Evolutionary conservation across 192 early-diverging fungal species (phyloP), one percentile per base, ranked within the genome.

Genomic region (Coemansia sp.): DNA sequence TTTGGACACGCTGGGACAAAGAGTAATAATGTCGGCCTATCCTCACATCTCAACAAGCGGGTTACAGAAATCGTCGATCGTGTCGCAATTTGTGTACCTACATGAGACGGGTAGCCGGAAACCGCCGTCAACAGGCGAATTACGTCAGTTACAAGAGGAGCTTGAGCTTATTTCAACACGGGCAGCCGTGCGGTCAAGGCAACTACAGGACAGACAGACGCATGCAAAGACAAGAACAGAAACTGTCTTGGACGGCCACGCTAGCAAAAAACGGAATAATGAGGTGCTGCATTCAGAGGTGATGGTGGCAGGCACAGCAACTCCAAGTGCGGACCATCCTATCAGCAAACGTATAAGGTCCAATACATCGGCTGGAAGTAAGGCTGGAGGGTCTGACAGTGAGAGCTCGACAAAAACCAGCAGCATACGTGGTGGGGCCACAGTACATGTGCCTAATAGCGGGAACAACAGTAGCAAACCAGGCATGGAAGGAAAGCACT

Each of bases 111-210:
- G 64, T 50, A 45, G 56, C 17, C 49, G 63, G 49, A 69, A 25
- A 59, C 61, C 60, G n/a, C 69, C 57, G 44, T 63, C 61, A 5
- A 25, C 70, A 0, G 56, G 57, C 50, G 79, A 76, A 61, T 61
- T 82, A 39, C 67, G 67, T 20, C 71, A 76, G 62, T 65, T 82
- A 19, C 70, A 63, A n/a, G 65, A 61, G 11, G 78, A 81, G 43
- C 67, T 81, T 14, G 67, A 67, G 60, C 78, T 69, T 40, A 71
- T 81, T 22, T 71, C 69, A 19, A 32, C 55, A 46, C 53, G 64
- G 13, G 73, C 78, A 22, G 45, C 69, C 16, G 41, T 65, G 13
- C 66, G 78, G 9, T 63, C 60, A 7, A 14, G 51, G 22, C 67
- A 69, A 63, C 63, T 78, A 6, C 67, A 78, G 54, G 51, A 63